A percentile compares a stretch with the other conserved stretches of the same genome.
These are phyloP conservation scores for Aspergillus clavatus DNA, from an alignment of 2,329 filamentous ascomycete species.

Conservation along the genomic window DNA sequence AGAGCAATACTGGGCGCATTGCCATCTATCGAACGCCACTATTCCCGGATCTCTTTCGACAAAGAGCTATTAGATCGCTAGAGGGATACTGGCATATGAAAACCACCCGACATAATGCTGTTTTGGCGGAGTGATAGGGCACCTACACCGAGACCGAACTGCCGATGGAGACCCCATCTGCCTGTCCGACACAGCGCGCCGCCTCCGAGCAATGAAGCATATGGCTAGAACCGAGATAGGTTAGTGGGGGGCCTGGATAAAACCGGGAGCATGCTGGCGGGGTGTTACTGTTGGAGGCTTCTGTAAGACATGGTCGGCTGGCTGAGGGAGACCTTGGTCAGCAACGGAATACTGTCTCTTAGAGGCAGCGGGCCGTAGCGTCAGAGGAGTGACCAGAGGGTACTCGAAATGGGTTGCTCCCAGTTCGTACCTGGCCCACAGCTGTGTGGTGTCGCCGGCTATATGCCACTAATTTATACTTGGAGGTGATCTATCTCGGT, in stretches of 20 bases:
- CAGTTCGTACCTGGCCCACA: slow-evolving; percentile 2
- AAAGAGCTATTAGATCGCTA: too few species aligned
- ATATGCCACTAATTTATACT: neutral
- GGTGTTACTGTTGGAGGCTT: neutral
- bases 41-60: too few species aligned
- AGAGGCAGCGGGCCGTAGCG: slow-evolving; percentile 2
- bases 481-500: too few species aligned
- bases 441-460: slow-evolving; percentile 2
- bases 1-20: too few species aligned
- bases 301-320: slow-evolving; percentile 3
- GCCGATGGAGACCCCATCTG: neutral
- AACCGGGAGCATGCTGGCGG: neutral
- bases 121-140: too few species aligned
- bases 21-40: too few species aligned
- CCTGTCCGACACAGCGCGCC: slow-evolving; percentile 1
- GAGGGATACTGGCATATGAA: too few species aligned
- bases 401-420: neutral
- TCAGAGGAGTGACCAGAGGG: slow-evolving; percentile 1
- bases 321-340: neutral
- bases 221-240: slow-evolving; percentile 2
- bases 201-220: neutral
- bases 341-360: slow-evolving; percentile 1
- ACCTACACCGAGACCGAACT: slow-evolving; percentile 2
- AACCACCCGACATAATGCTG: too few species aligned
- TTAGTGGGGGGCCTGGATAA: slow-evolving; percentile 3